A percentile compares a stretch with the other conserved stretches of the same genome.
phyloP scores from a whole-genome alignment of 2,329 filamentous ascomycete species.

The Fusarium temperatum region DNA sequence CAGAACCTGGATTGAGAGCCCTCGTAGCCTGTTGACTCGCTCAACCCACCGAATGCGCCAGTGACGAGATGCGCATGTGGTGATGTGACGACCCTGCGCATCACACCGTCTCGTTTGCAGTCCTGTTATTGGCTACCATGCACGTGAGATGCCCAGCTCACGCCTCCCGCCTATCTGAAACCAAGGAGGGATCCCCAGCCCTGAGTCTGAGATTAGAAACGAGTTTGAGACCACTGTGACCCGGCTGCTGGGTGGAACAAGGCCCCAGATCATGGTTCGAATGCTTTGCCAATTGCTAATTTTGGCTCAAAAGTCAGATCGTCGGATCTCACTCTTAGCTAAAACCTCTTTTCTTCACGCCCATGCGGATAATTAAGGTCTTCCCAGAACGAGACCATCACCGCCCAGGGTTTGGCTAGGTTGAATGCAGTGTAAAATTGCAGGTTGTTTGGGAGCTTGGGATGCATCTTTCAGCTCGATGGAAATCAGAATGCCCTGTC shows the following conservation, averaged over 20 bases:
- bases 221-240: constrained; percentile 39
- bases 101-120: constrained; percentile 39
- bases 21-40: constrained; percentile 21
- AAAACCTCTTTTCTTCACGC: constrained; percentile 1
- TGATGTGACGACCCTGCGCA: constrained; percentile 42
- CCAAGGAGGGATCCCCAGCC: constrained; percentile 28
- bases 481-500: constrained; percentile 14
- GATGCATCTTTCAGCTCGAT: not conserved
- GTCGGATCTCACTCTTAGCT: not conserved
- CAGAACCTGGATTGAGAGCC: not conserved
- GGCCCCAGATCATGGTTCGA: constrained; percentile 24
- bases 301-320: constrained; percentile 26
- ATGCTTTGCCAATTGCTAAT: constrained; percentile 37
- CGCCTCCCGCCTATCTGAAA: constrained; percentile 42
- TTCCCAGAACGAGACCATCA: constrained; percentile 11
- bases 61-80: constrained; percentile 43
- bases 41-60: constrained; percentile 38
- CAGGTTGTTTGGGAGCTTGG: not conserved
- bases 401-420: not conserved
- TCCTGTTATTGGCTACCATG: constrained; percentile 34
- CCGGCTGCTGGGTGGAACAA: constrained; percentile 38
- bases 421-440: constrained; percentile 16
- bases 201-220: constrained; percentile 39
- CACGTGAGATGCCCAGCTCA: constrained; percentile 14
- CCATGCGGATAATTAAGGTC: constrained; percentile 22